Conservation (phyloP, 257 asterid species). For the Capsicum chinense region DNA sequence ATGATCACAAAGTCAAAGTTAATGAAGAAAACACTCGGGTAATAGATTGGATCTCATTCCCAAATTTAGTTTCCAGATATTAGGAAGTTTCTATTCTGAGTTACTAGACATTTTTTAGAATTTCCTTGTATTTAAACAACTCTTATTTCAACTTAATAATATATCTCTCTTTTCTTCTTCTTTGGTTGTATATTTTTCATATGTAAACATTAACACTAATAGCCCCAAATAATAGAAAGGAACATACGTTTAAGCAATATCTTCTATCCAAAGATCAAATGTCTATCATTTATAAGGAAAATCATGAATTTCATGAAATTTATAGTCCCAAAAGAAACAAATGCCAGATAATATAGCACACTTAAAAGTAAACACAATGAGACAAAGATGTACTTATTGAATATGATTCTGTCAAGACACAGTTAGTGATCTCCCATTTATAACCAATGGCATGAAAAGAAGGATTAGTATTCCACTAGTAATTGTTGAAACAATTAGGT, state of each 20-base stretch:
- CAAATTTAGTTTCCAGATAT: too few relatives aligned
- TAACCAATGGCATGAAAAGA: conserved; percentile 86
- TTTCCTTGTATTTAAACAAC: too few relatives aligned
- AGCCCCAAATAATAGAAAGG: not conserved
- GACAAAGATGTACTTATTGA: conserved; percentile 60
- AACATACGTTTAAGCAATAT: not conserved
- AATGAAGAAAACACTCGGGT: too few relatives aligned
- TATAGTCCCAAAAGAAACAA: not conserved
- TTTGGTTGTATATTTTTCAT: too few relatives aligned
- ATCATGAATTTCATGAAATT: not conserved
- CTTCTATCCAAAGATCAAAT: not conserved
- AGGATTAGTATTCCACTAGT: conserved; percentile 95
- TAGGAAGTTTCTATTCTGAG: too few relatives aligned
- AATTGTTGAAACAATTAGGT: conserved; percentile 93
- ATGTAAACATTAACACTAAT: not conserved
- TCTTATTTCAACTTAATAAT: too few relatives aligned
- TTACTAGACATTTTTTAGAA: too few relatives aligned
- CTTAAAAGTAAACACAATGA: conserved; percentile 10
- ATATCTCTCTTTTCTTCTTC: too few relatives aligned
- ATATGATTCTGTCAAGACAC: conserved; percentile 90
- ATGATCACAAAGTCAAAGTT: too few relatives aligned
- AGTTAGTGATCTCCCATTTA: conserved; percentile 90
- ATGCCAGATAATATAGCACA: not conserved
- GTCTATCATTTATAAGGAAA: not conserved
- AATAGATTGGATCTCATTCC: too few relatives aligned